Percentiles rank a stretch among this genome's conserved stretches.
phyloP scores from a whole-genome alignment of 805 yeast species.

The Peterozyma toletana region DNA sequence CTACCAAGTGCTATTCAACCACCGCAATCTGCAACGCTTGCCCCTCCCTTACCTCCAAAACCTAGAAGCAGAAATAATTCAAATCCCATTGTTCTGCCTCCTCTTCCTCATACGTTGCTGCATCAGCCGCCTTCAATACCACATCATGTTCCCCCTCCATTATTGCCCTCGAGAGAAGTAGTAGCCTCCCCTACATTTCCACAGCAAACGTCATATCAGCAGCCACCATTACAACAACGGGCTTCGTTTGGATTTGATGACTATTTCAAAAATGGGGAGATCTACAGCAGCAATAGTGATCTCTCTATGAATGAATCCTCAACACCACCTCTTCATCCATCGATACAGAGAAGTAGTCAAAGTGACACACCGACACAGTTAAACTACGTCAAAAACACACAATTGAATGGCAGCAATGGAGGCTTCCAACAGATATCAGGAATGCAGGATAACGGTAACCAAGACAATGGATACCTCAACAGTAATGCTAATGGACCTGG shows the following conservation, averaged over 20 bases:
- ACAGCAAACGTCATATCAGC: constrained; percentile 7
- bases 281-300: constrained; percentile 3
- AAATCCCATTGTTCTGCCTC: constrained; percentile 3
- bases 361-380: too few species aligned
- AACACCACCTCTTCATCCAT: too few species aligned
- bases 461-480: too few species aligned
- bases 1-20: constrained; percentile 24
- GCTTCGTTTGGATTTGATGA: constrained; percentile 6
- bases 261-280: constrained; percentile 7
- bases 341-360: too few species aligned
- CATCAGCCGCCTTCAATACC: constrained; percentile 5
- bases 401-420: too few species aligned
- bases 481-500: background rate
- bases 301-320: background rate
- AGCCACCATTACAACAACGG: constrained; percentile 11
- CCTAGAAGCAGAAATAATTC: constrained; percentile 6
- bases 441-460: too few species aligned
- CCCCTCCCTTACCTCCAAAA: constrained; percentile 26
- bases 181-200: background rate
- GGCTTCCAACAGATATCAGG: too few species aligned
- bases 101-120: background rate
- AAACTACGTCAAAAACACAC: too few species aligned
- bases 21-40: constrained; percentile 13
- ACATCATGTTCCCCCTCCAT: constrained; percentile 1
- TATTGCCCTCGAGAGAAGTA: constrained; percentile 5